Evolutionary conservation across 1,284 basidiomycete genomes (phyloP), one percentile per base, ranked within the genome.

Genomic region (Ustilago bromivora): DNA sequence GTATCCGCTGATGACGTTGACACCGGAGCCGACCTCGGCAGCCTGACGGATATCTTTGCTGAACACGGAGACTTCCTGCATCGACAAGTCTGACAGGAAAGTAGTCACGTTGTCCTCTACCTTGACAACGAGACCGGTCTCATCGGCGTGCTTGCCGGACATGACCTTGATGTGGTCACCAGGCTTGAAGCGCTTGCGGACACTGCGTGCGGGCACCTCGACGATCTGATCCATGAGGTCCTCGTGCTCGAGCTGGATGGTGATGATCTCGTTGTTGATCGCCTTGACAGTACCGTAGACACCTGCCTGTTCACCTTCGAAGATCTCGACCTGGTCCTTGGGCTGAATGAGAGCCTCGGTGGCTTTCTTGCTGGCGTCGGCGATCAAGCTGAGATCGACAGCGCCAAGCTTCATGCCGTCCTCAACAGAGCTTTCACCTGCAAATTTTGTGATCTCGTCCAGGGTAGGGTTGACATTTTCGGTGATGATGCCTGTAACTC

Each of bases 81-180:
- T 92, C 5, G 93, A 93, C 91, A 98, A 92, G 86, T 98, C 96
- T n/a, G 94, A 97, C 76, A 98, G 88, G 89, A 99, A 96, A 0
- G 96, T 98, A 13, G 98, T 94, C 10, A 96, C 90, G 76, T 95
- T 95, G 70, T 86, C 84, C 55, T 87, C 84, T 23, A 98, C 93
- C 36, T 94, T 93, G 51, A 99, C 93, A 28, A 99, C 96, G 81
- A 99, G 89, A 88, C 96, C 96, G 7, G 95, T 97, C 87, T 98
- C 95, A 83, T 97, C 94, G 10, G 91, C 90, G 84, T 98, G 98
- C 87, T 96, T 92, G 31, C 96, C 96, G 8, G 92, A 90, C 91
- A 98, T 95, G 67, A 99, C 96, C 88, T 98, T 98, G 88, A 99
- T 94, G 84, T 99, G 97, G 87, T 99, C 96, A 86, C 96, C 97